These are phyloP conservation scores for Rhizophora apiculata DNA, from an alignment of 345 rosid genomes.

Conservation along the genomic window DNA sequence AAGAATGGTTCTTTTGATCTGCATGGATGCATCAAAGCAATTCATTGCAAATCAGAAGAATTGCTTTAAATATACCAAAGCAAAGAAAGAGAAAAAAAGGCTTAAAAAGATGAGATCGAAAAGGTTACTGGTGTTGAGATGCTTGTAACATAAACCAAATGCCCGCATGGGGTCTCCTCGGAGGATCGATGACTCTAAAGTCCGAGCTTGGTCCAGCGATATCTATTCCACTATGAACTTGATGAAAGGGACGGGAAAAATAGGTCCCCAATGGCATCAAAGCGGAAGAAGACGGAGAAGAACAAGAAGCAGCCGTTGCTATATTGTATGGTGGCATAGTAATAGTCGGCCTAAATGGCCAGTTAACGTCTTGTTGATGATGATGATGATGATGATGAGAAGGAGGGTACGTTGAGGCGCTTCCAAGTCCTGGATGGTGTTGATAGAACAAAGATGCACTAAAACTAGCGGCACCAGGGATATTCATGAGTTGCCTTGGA, in stretches of 20 bases:
- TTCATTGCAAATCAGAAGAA: neutral
- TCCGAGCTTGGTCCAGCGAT: slow-evolving; percentile 62
- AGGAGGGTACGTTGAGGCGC: slow-evolving; percentile 40
- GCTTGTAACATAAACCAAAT: slow-evolving; percentile 95
- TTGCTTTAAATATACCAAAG: neutral
- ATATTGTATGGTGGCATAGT: slow-evolving; percentile 31
- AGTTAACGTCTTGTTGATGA: slow-evolving; percentile 43
- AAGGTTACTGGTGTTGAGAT: slow-evolving; percentile 75
- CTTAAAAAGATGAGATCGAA: neutral
- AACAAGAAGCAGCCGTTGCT: slow-evolving; percentile 27
- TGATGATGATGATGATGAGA: neutral
- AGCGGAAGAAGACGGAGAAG: slow-evolving; percentile 47
- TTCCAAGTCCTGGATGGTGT: slow-evolving; percentile 38
- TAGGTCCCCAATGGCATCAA: slow-evolving; percentile 56
- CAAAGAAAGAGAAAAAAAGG: neutral
- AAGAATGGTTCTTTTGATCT: slow-evolving; percentile 80
- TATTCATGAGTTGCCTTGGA: slow-evolving; percentile 24
- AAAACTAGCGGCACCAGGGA: slow-evolving; percentile 17
- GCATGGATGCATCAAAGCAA: slow-evolving; percentile 28
- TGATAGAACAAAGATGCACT: slow-evolving; percentile 37
- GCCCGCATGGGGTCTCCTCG: slow-evolving; percentile 78
- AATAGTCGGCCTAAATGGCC: slow-evolving; percentile 55
- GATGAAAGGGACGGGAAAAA: slow-evolving; percentile 51
- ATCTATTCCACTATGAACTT: slow-evolving; percentile 41
- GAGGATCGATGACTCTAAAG: slow-evolving; percentile 72